Evolutionary conservation across 768 basidiomycete genomes (phyloP).

Genomic region (Podaxis sp.): DNA sequence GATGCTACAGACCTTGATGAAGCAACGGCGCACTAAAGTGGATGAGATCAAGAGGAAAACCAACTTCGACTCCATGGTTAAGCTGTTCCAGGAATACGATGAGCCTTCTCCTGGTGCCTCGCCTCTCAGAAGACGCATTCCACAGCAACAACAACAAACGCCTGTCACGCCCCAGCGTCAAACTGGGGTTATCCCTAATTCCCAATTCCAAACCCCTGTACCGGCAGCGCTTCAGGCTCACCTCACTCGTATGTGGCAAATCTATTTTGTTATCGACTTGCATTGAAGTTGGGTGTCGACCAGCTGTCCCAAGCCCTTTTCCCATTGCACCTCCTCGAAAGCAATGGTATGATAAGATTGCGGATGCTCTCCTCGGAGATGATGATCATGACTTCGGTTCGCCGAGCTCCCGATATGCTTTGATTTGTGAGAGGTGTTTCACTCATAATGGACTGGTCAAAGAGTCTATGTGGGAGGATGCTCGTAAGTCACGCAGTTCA

Average conservation of each 20-base stretch:
- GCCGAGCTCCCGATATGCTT: constrained; percentile 61
- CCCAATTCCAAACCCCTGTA: constrained; percentile 20
- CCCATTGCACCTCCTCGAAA: constrained; percentile 52
- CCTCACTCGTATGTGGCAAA: constrained; percentile 21
- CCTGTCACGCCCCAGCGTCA: constrained; percentile 30
- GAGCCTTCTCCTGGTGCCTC: constrained; percentile 40
- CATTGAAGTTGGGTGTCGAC: constrained; percentile 8
- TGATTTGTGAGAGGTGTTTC: constrained; percentile 87
- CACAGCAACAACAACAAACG: constrained; percentile 20
- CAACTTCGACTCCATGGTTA: constrained; percentile 90
- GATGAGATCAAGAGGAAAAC: constrained; percentile 98
- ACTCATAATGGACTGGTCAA: constrained; percentile 85
- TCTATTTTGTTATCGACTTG: neutral
- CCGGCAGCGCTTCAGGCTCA: constrained; percentile 21
- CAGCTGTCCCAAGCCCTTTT: constrained; percentile 24
- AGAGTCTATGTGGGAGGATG: constrained; percentile 75
- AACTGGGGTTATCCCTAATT: constrained; percentile 18
- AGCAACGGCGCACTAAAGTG: constrained; percentile 78
- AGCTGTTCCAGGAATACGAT: constrained; percentile 87
- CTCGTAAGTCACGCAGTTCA: constrained; percentile 51
- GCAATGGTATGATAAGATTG: constrained; percentile 84
- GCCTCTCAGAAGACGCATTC: constrained; percentile 38
- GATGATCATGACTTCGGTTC: constrained; percentile 47
- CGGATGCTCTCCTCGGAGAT: constrained; percentile 82
- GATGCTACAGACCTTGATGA: constrained; percentile 66